Evolutionary conservation across 2,329 filamentous ascomycete species (phyloP), one percentile per base, ranked within the genome.

Genomic region (Pseudopyricularia javanii): DNA sequence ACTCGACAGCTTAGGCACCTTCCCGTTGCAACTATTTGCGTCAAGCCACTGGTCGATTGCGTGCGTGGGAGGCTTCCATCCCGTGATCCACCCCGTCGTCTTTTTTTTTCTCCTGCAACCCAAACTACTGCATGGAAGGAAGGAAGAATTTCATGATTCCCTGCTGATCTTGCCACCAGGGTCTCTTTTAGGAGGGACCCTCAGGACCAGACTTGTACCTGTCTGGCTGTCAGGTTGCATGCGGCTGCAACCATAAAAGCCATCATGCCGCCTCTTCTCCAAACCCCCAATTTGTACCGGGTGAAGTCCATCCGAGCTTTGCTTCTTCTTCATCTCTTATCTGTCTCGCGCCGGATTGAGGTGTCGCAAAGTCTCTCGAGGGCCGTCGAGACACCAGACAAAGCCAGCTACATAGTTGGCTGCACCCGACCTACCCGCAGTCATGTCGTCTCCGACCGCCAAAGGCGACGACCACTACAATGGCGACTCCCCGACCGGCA

Each of bases 21-120:
- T 47, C 50, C 50, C 50, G 22, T 24, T 47, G n/a, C 30, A 47
- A 52, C 12, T 9, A 7, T 33, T 47, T 52, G 50, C 50, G 50
- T 47, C 40, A 52, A 47, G 40, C 3, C 37, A n/a, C 15, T n/a
- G 37, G 6, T 15, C 40, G 22, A 47, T 52, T 43, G 37, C 40
- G 50, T 52, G 50, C 50, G 34, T n/a, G 26, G 34, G 3, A 22
- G 40, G 37, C 14, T 20, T 43, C 37, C n/a, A 17, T 20, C n/a
- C 22, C 22, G 37, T n/a, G 37, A 43, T 2, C 8, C 15, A 8
- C 47, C 14, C 47, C 20, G 26, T 7, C 11, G 17, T 12, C 15
- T 34, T 33, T 49, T 49, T 9, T 30, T 8, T 6, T 34, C 32
- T 33, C 15, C 20, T 49, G 28, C 28, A 20, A 14, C n/a, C 30